Conservation (phyloP, 495 filamentous ascomycete species). For the Talaromyces proteolyticus region DNA sequence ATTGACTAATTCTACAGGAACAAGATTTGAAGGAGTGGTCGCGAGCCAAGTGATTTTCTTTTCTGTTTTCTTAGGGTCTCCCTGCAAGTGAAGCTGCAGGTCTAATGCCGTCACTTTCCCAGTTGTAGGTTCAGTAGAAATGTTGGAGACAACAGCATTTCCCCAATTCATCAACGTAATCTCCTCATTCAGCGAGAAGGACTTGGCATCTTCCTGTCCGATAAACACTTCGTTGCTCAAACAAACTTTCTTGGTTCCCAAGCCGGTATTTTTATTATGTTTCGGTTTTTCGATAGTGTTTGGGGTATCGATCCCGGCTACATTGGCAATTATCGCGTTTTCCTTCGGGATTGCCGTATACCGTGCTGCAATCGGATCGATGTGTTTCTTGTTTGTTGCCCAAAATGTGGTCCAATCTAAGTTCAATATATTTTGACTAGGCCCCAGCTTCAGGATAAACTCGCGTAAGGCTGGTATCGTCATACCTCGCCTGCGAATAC, state of each 20-base stretch:
- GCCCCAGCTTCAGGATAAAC: constrained; percentile 90
- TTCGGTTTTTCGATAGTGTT: constrained; percentile 69
- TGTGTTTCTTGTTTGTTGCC: constrained; percentile 92
- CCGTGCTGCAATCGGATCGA: constrained; percentile 79
- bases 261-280: constrained; percentile 77
- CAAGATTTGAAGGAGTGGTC: constrained; percentile 58
- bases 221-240: constrained; percentile 66
- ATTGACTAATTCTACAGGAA: constrained; percentile 79
- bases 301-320: constrained; percentile 61
- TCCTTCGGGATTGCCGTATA: constrained; percentile 73
- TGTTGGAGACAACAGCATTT: constrained; percentile 77
- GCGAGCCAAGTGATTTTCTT: constrained; percentile 95
- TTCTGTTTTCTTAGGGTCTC: constrained; percentile 84
- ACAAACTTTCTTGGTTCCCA: constrained; percentile 78
- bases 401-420: constrained; percentile 90
- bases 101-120: constrained; percentile 62
- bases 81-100: constrained; percentile 76
- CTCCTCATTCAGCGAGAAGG: constrained; percentile 78
- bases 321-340: constrained; percentile 57
- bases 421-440: constrained; percentile 78
- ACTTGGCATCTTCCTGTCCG: constrained; percentile 79
- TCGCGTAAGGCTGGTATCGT: constrained; percentile 81
- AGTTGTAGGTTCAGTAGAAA: constrained; percentile 35
- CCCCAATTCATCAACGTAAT: constrained; percentile 96
- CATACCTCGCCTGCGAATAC: constrained; percentile 80